A percentile compares a stretch with the other conserved stretches of the same genome.
Evolutionary conservation across 208 protist species (phyloP).

Genomic region (Leishmania tropica): DNA sequence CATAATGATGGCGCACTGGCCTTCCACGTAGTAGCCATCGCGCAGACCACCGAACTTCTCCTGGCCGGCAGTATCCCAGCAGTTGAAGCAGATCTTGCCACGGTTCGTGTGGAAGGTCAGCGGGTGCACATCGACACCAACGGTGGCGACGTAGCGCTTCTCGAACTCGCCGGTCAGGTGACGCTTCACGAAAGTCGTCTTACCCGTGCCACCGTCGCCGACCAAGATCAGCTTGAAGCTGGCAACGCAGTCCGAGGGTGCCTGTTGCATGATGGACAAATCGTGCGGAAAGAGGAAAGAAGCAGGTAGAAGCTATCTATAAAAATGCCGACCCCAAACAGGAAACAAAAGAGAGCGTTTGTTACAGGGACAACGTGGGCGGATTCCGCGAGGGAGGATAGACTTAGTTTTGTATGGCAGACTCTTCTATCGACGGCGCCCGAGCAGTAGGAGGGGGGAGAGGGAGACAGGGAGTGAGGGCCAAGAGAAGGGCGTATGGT

Average conservation of each 20-base stretch:
- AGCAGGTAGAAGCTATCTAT: not conserved
- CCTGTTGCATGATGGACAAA: slow-evolving; percentile 34
- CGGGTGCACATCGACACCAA: slow-evolving; percentile 97
- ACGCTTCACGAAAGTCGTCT: slow-evolving; percentile 99
- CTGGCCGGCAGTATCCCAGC: slow-evolving; percentile 99
- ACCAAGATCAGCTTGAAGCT: slow-evolving; percentile 99
- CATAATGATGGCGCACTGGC: slow-evolving; percentile 99
- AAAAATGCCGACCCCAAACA: not conserved
- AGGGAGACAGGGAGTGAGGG: not conserved
- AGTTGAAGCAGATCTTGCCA: slow-evolving; percentile 99
- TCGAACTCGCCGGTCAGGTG: slow-evolving; percentile 99
- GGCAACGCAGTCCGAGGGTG: slow-evolving; percentile 66
- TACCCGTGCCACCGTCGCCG: slow-evolving; percentile 99
- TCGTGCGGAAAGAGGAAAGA: not conserved
- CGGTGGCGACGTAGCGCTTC: slow-evolving; percentile 98
- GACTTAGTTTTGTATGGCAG: not conserved
- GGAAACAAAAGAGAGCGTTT: not conserved
- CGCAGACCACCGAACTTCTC: slow-evolving; percentile 99
- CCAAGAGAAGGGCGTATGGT: not conserved
- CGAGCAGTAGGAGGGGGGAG: not conserved
- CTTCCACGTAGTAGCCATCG: slow-evolving; percentile 99
- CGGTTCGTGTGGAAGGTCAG: slow-evolving; percentile 99
- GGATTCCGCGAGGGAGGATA: not conserved
- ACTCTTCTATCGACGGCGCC: not conserved
- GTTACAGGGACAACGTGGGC: not conserved